phyloP scores from a whole-genome alignment of 257 asterid species.

The Petrea volubilis region DNA sequence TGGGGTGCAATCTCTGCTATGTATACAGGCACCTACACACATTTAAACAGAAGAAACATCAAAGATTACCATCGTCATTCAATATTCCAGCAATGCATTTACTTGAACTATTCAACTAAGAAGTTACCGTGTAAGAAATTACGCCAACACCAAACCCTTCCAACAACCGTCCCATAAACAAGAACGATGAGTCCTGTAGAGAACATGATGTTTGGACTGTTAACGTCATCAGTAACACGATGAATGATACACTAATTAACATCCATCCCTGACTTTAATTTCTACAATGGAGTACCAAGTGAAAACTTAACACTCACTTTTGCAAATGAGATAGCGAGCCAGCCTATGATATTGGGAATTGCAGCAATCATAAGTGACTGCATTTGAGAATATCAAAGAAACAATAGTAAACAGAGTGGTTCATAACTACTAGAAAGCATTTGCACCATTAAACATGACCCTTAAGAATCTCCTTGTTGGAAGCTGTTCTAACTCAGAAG shows the following conservation, averaged over 20 bases:
- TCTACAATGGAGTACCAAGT: background rate
- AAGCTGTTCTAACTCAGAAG: too few relatives aligned
- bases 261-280: background rate
- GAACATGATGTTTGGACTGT: background rate
- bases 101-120: background rate
- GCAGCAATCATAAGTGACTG: constrained; percentile 91
- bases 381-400: constrained; percentile 28
- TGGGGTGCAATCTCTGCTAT: constrained; percentile 95
- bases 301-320: constrained; percentile 45
- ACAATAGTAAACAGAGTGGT: background rate
- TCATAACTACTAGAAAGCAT: background rate
- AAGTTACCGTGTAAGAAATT: constrained; percentile 81
- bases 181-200: constrained; percentile 73
- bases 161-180: constrained; percentile 88
- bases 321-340: constrained; percentile 90
- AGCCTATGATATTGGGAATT: constrained; percentile 83
- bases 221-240: background rate
- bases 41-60: constrained; percentile 23
- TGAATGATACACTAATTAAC: background rate
- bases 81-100: background rate
- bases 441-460: background rate
- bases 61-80: constrained; percentile 2
- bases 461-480: too few relatives aligned
- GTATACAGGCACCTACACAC: constrained; percentile 77
- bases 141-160: constrained; percentile 93